Evolutionary conservation across 2,329 filamentous ascomycete genomes (phyloP), one percentile per base, ranked within the genome.

Genomic region (Cordyceps tenuipes): DNA sequence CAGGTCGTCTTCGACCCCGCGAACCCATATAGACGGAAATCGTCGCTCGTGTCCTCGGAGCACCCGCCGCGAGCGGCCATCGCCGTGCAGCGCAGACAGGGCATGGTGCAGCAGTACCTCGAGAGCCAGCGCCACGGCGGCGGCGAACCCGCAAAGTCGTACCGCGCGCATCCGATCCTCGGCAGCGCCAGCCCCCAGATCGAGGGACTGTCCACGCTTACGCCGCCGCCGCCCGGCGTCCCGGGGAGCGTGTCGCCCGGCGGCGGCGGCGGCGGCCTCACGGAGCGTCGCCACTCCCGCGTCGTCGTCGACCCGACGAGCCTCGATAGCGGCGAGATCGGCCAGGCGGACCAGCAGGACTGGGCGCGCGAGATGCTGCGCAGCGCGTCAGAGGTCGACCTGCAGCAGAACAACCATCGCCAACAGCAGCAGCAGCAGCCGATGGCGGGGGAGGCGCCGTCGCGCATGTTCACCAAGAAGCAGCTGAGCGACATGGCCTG

Each of bases 401-500:
- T 36, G 52, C 58, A 56, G 56, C 23, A 52, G 26, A 49, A 63
- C n/a, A 23, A 59, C 8, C 62, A 69, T 47, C 63, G 72, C 10
- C 34, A 10, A 2, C 34, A 36, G 8, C 34, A 36, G 12, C 34
- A 61, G 39, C 29, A 43, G 6, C 29, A 29, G 34, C 56, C 17
- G 56, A 17, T 17, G 34, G 9, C 6, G 47, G 34, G 56, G 31
- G 70, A 72, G 29, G 69, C 73, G 9, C 66, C 81, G 19, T 49
- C 81, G 62, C 83, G 93, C n/a, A 82, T 97, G 54, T 79, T 97
- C 65, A 97, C 92, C 1, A 97, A 97, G 77, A 91, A 90, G 72
- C 91, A 99, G 73, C 80, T 99, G 47, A 91, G 89, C 15, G 94
- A 97, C 68, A 97, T 99, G 93, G 92, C 93, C 0, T 92, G 93